Evolutionary conservation across 495 filamentous ascomycete genomes (phyloP).

Genomic region (Aspergillus sclerotiicarbonarius): DNA sequence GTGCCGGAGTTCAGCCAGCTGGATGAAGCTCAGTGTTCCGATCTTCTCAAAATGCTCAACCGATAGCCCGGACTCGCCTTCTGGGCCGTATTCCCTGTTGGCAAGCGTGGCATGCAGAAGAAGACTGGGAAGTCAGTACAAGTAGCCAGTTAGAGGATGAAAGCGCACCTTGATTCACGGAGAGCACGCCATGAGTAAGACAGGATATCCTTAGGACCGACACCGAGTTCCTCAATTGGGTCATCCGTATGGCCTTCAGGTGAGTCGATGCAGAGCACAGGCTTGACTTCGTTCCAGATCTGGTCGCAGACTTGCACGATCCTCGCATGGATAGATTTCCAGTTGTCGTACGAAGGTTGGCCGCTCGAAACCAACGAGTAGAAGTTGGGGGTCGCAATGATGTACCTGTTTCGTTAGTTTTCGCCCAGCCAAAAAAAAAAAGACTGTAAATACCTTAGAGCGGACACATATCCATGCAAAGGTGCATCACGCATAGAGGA

Average conservation of each 20-base stretch:
- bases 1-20: conserved; percentile 81
- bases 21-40: conserved; percentile 70
- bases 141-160: background rate
- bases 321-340: conserved; percentile 51
- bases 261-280: conserved; percentile 82
- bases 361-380: conserved; percentile 26
- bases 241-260: conserved; percentile 84
- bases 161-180: conserved; percentile 79
- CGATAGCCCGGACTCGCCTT: conserved; percentile 28
- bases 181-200: conserved; percentile 92
- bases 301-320: conserved; percentile 55
- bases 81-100: conserved; percentile 39
- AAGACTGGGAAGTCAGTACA: conserved; percentile 50
- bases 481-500: conserved; percentile 61
- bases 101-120: conserved; percentile 43
- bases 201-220: conserved; percentile 77
- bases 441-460: conserved; percentile 50
- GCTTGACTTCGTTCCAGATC: conserved; percentile 72
- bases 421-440: background rate
- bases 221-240: conserved; percentile 63
- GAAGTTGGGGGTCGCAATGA: conserved; percentile 38
- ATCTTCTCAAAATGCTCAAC: conserved; percentile 49
- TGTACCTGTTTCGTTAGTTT: conserved; percentile 41
- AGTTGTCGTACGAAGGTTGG: conserved; percentile 13
- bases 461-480: conserved; percentile 68